phyloP scores from a whole-genome alignment of 225 moss, liverwort and hornwort genomes.

The Pleurozium schreberi region DNA sequence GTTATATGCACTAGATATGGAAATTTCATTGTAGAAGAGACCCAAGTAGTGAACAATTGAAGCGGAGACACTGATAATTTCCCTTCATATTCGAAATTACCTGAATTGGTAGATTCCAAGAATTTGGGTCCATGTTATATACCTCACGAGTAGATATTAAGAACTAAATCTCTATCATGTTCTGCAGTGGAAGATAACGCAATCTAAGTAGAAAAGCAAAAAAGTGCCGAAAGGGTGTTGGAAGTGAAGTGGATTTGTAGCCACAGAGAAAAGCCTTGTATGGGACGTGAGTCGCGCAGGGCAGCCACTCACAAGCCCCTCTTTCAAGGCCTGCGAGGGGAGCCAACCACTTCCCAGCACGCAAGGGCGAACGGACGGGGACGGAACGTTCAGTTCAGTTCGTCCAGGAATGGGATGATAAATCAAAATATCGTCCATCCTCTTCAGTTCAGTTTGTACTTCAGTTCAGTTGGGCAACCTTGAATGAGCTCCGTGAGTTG shows the following conservation, averaged over 20 bases:
- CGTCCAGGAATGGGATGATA: neutral
- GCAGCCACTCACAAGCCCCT: neutral
- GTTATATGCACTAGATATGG: neutral
- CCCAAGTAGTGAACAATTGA: neutral
- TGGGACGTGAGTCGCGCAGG: neutral
- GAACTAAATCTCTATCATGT: neutral
- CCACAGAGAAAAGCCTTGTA: neutral
- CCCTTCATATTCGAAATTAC: neutral
- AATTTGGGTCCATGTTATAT: neutral
- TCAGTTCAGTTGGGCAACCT: neutral
- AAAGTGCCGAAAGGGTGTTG: neutral
- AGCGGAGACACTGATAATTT: neutral
- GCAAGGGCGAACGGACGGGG: no score
- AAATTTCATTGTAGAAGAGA: neutral
- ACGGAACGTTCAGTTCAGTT: neutral
- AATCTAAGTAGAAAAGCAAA: neutral
- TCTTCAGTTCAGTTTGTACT: neutral
- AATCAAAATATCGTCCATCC: neutral
- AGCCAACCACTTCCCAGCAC: neutral
- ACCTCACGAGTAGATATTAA: accelerated
- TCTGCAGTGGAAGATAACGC: accelerated
- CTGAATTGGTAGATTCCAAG: neutral
- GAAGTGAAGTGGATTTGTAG: neutral
- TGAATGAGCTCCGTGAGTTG: no score
- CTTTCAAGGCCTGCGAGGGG: neutral